Conservation (phyloP, 202 grass and related monocot genomes). For the Digitaria exilis region DNA sequence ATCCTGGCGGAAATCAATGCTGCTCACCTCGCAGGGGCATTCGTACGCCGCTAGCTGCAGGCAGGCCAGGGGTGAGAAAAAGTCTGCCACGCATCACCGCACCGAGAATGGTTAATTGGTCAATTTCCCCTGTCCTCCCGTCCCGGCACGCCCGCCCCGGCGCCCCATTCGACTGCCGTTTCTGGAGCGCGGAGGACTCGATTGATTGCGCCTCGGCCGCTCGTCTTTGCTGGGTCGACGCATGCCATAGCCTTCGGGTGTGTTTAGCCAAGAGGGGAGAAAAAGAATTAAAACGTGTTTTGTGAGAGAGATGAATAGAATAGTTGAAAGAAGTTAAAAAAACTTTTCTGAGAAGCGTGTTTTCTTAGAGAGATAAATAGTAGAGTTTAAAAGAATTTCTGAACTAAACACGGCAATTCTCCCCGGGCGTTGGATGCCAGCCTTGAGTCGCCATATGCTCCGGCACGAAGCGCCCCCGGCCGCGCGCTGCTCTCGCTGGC, state of each 20-base stretch:
- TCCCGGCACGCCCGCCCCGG: no score
- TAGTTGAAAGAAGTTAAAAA: no score
- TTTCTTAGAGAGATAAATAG: no score
- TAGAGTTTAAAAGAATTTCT: no score
- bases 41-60: background rate
- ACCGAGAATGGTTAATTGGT: slow-evolving; percentile 30
- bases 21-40: slow-evolving; percentile 35
- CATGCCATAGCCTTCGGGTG: slow-evolving; percentile 7
- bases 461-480: background rate
- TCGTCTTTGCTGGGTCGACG: slow-evolving; percentile 23
- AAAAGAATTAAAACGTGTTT: no score
- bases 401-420: no score
- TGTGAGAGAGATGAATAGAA: no score
- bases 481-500: background rate
- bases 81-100: background rate
- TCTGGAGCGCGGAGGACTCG: background rate
- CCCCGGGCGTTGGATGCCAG: background rate
- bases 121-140: slow-evolving; percentile 5
- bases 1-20: slow-evolving; percentile 46
- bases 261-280: no score
- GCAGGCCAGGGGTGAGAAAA: background rate
- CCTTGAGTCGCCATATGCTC: background rate
- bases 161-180: slow-evolving; percentile 14
- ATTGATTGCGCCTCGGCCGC: background rate
- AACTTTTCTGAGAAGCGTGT: no score